Evolutionary conservation across 257 asterid genomes (phyloP).

Genomic region (Gardenia jasminoides): DNA sequence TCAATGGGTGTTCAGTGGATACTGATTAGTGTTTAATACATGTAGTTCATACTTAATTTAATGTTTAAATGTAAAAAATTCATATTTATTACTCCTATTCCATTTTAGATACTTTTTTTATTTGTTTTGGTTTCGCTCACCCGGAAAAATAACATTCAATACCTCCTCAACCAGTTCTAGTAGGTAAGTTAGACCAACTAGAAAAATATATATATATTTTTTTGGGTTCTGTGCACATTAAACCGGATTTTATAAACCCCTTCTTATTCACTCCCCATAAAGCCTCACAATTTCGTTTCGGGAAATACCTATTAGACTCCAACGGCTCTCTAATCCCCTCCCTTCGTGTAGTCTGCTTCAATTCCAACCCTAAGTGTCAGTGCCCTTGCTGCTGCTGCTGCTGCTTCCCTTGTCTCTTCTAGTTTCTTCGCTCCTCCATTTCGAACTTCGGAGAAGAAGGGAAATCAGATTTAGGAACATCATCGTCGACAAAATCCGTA

Average conservation of each 20-base stretch:
- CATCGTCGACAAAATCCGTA: neutral
- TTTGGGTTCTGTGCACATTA: neutral
- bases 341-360: constrained; percentile 1
- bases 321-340: constrained; percentile 1
- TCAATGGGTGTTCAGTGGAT: too few species aligned
- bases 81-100: too few species aligned
- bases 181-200: too few species aligned
- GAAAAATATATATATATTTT: too few species aligned
- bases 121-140: too few species aligned
- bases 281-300: neutral
- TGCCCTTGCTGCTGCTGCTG: neutral
- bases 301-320: too few species aligned
- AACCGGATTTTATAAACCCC: neutral
- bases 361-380: constrained; percentile 1
- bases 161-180: too few species aligned
- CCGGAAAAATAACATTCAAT: too few species aligned
- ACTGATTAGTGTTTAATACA: too few species aligned
- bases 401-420: neutral
- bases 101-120: too few species aligned
- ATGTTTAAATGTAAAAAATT: too few species aligned
- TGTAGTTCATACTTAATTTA: too few species aligned
- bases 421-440: neutral
- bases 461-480: neutral
- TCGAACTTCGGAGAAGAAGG: neutral
- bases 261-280: neutral